These are phyloP conservation scores for Starmerella ratchasimensis DNA, from an alignment of 805 yeast genomes.

Conservation along the genomic window DNA sequence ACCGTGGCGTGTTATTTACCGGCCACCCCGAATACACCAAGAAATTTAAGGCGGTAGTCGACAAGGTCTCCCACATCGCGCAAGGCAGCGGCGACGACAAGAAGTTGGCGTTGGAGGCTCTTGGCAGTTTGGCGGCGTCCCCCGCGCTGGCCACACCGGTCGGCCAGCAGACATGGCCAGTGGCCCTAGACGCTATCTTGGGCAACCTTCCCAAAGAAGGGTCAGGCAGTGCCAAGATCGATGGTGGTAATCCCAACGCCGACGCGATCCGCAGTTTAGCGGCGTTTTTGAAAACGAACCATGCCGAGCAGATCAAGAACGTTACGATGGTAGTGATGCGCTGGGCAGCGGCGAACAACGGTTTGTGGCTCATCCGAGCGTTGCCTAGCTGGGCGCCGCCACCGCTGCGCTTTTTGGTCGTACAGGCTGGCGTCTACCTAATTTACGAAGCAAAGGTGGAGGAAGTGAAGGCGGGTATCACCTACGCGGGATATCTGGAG, in stretches of 20 bases:
- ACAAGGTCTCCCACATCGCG: slow-evolving; percentile 12
- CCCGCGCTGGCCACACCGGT: slow-evolving; percentile 24
- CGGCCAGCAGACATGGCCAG: slow-evolving; percentile 22
- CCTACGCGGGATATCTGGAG: slow-evolving; percentile 46
- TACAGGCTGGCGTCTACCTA: slow-evolving; percentile 6
- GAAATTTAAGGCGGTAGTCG: slow-evolving; percentile 30
- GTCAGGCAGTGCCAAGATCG: too few species aligned
- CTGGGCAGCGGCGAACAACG: too few species aligned
- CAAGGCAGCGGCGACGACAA: slow-evolving; percentile 19
- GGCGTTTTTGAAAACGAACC: background rate
- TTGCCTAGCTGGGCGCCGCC: too few species aligned
- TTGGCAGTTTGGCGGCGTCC: slow-evolving; percentile 28
- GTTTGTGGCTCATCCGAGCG: too few species aligned
- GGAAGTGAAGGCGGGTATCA: slow-evolving; percentile 2
- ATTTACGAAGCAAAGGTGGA: slow-evolving; percentile 3
- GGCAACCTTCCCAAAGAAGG: slow-evolving; percentile 14
- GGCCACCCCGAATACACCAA: slow-evolving; percentile 50
- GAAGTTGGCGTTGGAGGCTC: slow-evolving; percentile 34
- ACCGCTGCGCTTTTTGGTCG: slow-evolving; percentile 9
- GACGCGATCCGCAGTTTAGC: background rate
- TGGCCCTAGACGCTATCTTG: slow-evolving; percentile 21
- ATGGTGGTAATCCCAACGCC: background rate
- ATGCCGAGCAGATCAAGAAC: slow-evolving; percentile 1
- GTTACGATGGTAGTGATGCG: too few species aligned
- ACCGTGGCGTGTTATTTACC: slow-evolving; percentile 49